phyloP scores from a whole-genome alignment of 139 green algal genomes.

The Chlorella sorokiniana region DNA sequence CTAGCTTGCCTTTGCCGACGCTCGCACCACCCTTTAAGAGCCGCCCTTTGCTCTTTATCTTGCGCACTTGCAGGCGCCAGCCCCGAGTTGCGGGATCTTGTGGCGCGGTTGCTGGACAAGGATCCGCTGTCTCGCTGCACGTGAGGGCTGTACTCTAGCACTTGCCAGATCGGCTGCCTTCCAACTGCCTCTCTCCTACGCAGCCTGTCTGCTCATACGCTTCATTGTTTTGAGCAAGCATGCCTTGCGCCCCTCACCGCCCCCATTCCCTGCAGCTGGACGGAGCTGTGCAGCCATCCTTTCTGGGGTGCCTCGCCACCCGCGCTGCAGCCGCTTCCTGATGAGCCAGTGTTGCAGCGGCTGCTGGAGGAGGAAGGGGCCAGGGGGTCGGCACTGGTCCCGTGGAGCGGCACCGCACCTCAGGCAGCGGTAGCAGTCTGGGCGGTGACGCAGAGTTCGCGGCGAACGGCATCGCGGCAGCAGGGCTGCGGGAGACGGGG shows the following conservation, averaged over 20 bases:
- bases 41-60: not conserved
- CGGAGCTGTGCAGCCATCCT: slow-evolving; percentile 66
- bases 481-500: not conserved
- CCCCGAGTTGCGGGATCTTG: slow-evolving; percentile 74
- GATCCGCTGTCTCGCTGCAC: slow-evolving; percentile 73
- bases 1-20: too few relatives aligned
- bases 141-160: slow-evolving; percentile 37
- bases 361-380: slow-evolving; percentile 54
- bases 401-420: not conserved
- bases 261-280: slow-evolving; percentile 26
- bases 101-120: slow-evolving; percentile 82
- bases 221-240: not conserved
- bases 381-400: not conserved
- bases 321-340: slow-evolving; percentile 55
- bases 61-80: slow-evolving; percentile 53
- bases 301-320: slow-evolving; percentile 71
- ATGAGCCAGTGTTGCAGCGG: slow-evolving; percentile 72
- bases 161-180: not conserved
- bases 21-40: too few relatives aligned
- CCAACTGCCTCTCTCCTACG: not conserved
- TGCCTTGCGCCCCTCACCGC: not conserved
- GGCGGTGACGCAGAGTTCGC: slow-evolving; percentile 7
- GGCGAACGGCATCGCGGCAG: not conserved
- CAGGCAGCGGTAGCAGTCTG: slow-evolving; percentile 23
- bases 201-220: not conserved